Conservation (phyloP, 768 basidiomycete genomes). For the Amanita exitialis region DNA sequence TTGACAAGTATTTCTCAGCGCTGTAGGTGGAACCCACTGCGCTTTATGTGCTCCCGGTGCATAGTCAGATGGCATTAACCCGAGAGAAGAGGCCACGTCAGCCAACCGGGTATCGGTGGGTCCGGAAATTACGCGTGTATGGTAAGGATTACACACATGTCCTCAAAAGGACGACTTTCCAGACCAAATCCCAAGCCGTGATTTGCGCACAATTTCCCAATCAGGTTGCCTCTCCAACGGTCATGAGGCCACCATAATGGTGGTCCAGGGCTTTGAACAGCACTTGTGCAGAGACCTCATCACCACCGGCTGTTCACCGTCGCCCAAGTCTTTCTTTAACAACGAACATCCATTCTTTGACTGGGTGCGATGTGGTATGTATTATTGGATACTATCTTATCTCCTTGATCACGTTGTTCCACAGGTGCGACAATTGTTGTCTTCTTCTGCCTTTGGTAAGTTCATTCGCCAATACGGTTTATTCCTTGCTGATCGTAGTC, state of each 20-base stretch:
- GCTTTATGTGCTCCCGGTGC: background rate
- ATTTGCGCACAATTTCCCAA: conserved; percentile 5
- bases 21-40: background rate
- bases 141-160: background rate
- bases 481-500: conserved; percentile 17
- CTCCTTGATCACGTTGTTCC: conserved; percentile 8
- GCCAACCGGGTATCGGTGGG: background rate
- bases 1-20: background rate
- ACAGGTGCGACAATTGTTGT: conserved; percentile 74
- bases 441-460: conserved; percentile 64
- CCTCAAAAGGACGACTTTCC: background rate
- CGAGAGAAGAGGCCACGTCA: too few species aligned
- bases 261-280: background rate
- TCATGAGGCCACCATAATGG: background rate
- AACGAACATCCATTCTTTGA: background rate
- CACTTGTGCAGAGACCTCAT: conserved; percentile 2
- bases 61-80: too few species aligned
- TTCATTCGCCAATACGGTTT: conserved; percentile 10
- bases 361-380: conserved; percentile 18
- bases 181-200: background rate
- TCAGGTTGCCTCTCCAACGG: background rate
- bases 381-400: conserved; percentile 15
- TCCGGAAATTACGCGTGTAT: background rate
- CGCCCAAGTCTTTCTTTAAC: background rate
- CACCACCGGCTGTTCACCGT: too few species aligned